Evolutionary conservation across 2,329 filamentous ascomycete genomes (phyloP).

Genomic region (Aschersonia sp.): DNA sequence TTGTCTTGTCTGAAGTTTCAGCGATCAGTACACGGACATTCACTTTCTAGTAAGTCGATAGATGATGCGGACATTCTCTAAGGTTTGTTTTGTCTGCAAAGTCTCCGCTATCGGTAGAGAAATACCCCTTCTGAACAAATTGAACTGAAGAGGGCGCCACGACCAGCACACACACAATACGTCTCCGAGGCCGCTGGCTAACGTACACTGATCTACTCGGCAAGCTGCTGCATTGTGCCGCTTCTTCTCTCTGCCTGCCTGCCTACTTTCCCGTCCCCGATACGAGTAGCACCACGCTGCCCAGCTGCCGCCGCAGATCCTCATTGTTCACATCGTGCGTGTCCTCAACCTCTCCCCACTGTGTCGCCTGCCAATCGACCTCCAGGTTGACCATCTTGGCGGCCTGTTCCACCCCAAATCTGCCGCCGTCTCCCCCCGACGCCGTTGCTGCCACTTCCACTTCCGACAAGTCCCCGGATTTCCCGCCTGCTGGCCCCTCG

Average conservation of each 20-base stretch:
- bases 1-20: too few relatives aligned
- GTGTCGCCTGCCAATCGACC: conserved; percentile 75
- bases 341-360: conserved; percentile 96
- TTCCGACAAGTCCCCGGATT: conserved; percentile 18
- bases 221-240: background rate
- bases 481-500: conserved; percentile 47
- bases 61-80: too few relatives aligned
- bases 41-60: too few relatives aligned
- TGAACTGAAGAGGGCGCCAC: too few relatives aligned
- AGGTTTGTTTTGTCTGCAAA: too few relatives aligned
- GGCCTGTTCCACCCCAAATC: conserved; percentile 73
- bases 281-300: conserved; percentile 72
- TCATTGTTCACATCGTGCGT: conserved; percentile 94
- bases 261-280: conserved; percentile 35
- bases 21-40: too few relatives aligned
- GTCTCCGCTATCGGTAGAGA: too few relatives aligned
- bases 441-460: conserved; percentile 2
- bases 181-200: too few relatives aligned
- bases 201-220: too few relatives aligned
- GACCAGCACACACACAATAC: too few relatives aligned
- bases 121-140: too few relatives aligned
- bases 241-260: background rate
- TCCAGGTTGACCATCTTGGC: conserved; percentile 66
- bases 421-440: conserved; percentile 8
- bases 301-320: conserved; percentile 75